These are phyloP conservation scores for Macrolepiota albuminosa DNA, from an alignment of 768 basidiomycete species.

Conservation along the genomic window DNA sequence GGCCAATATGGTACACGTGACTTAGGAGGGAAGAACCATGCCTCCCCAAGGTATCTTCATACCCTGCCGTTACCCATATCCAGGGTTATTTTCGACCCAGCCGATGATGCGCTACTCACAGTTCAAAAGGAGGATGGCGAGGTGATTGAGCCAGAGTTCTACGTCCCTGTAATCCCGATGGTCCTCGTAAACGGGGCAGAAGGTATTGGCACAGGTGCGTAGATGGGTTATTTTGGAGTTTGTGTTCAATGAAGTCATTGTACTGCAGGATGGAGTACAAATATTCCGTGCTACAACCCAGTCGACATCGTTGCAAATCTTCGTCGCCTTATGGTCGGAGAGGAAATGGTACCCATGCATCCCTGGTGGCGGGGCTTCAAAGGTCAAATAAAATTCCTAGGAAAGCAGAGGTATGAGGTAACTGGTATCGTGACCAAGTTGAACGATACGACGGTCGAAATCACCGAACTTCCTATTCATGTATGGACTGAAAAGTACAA, in stretches of 20 bases:
- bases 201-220: constrained; percentile 91
- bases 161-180: constrained; percentile 85
- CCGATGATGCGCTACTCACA: constrained; percentile 82
- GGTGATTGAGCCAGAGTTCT: constrained; percentile 90
- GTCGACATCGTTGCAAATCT: constrained; percentile 85
- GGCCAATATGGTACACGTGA: constrained; percentile 97
- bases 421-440: constrained; percentile 69
- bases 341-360: constrained; percentile 79
- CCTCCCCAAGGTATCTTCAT: constrained; percentile 94
- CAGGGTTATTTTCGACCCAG: constrained; percentile 71
- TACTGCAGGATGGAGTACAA: constrained; percentile 86
- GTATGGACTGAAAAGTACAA: constrained; percentile 93
- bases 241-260: neutral
- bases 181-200: constrained; percentile 92
- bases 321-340: constrained; percentile 77
- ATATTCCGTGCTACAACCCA: constrained; percentile 89
- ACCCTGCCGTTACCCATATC: constrained; percentile 75
- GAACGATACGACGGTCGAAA: constrained; percentile 86
- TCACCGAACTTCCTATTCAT: constrained; percentile 93
- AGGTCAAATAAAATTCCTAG: constrained; percentile 75
- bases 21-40: constrained; percentile 93
- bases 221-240: neutral
- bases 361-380: constrained; percentile 99
- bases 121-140: constrained; percentile 83
- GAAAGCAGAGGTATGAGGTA: constrained; percentile 85